These are phyloP conservation scores for Knufia fluminis DNA, from an alignment of 2,329 filamentous ascomycete species.

Conservation along the genomic window DNA sequence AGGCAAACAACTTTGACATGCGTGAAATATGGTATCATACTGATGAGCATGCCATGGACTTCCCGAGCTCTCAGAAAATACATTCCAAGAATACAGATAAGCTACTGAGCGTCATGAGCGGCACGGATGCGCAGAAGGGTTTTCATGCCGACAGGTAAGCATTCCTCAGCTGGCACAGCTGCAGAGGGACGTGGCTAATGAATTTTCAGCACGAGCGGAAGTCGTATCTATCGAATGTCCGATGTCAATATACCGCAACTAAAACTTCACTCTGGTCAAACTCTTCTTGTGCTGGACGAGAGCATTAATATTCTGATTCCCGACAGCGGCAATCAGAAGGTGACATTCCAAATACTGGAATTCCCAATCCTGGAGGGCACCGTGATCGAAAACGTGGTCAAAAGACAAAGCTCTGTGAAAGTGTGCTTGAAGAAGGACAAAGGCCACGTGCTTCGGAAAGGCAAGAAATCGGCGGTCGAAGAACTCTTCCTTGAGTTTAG, in stretches of 20 bases:
- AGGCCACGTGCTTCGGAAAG: too few species aligned
- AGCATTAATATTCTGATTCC: background rate
- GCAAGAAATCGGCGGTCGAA: too few species aligned
- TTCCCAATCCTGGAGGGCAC: background rate
- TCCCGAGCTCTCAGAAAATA: background rate
- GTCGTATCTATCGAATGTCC: background rate
- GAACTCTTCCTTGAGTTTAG: too few species aligned
- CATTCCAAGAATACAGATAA: background rate
- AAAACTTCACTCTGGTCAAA: background rate
- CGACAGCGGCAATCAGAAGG: background rate
- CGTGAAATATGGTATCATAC: background rate
- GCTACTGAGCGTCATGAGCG: background rate
- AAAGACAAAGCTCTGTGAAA: background rate
- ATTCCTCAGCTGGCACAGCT: background rate
- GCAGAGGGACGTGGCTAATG: background rate
- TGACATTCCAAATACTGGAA: background rate
- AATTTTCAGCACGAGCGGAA: background rate
- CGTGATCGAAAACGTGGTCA: background rate
- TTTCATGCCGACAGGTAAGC: background rate
- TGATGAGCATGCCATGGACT: conserved; percentile 3
- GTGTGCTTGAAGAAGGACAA: background rate
- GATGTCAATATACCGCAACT: background rate
- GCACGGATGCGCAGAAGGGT: background rate
- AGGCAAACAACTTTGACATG: background rate
- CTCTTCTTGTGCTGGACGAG: background rate